phyloP scores from a whole-genome alignment of 768 basidiomycete species.

The Pholiota conissans region DNA sequence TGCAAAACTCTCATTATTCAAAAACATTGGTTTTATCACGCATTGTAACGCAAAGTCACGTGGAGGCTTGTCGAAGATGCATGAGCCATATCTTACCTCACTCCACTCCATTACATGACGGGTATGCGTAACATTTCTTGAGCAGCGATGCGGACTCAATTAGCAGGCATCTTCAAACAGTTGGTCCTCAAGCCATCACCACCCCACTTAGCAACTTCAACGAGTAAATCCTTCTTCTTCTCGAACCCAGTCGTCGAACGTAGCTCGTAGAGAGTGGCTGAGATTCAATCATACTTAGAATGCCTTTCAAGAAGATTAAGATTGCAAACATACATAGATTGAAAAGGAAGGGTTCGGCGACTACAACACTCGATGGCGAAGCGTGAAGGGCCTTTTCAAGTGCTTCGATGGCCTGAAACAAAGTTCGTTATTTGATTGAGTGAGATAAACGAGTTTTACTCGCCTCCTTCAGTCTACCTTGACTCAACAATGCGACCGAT shows the following conservation, averaged over 20 bases:
- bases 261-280: constrained; percentile 84
- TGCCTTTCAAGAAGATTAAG: neutral
- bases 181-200: constrained; percentile 78
- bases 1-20: too few relatives aligned
- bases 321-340: constrained; percentile 63
- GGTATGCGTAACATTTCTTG: too few relatives aligned
- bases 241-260: constrained; percentile 70
- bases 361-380: constrained; percentile 70
- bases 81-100: too few relatives aligned
- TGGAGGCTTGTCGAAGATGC: too few relatives aligned
- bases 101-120: too few relatives aligned
- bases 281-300: neutral
- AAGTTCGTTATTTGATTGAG: neutral
- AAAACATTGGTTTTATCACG: too few relatives aligned
- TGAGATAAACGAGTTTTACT: constrained; percentile 6
- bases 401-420: constrained; percentile 61
- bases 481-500: constrained; percentile 67
- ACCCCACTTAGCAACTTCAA: constrained; percentile 84
- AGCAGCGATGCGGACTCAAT: constrained; percentile 21
- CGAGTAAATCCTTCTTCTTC: constrained; percentile 72
- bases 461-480: constrained; percentile 75
- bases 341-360: constrained; percentile 83
- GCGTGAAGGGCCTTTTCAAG: constrained; percentile 61
- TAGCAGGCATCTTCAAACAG: constrained; percentile 78
- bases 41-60: too few relatives aligned